Conservation (phyloP, 805 yeast genomes). For the Metschnikowia colocasiae region DNA sequence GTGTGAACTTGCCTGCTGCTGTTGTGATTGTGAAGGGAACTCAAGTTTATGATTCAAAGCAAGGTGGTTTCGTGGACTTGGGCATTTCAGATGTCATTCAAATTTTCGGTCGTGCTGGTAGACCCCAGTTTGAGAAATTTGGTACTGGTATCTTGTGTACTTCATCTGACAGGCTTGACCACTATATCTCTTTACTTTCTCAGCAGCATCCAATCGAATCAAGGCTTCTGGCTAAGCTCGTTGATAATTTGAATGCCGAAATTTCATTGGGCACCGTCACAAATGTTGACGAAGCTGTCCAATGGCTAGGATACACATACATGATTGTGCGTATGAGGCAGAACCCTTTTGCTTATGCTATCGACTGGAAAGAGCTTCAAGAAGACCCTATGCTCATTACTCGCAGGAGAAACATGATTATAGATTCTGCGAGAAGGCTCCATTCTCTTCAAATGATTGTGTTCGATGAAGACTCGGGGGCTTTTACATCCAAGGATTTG, state of each 20-base stretch:
- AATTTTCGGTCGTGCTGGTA: conserved; percentile 98
- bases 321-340: conserved; percentile 91
- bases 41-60: conserved; percentile 88
- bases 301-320: conserved; percentile 97
- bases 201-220: conserved; percentile 98
- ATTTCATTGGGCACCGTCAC: conserved; percentile 94
- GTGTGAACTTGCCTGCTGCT: conserved; percentile 97
- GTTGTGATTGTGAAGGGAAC: conserved; percentile 96
- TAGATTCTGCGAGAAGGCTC: conserved; percentile 76
- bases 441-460: conserved; percentile 90
- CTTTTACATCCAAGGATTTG: conserved; percentile 78
- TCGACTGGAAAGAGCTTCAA: conserved; percentile 79
- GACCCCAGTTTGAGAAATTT: conserved; percentile 90
- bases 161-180: conserved; percentile 74
- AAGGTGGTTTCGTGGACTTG: conserved; percentile 89
- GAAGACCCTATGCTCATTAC: conserved; percentile 79
- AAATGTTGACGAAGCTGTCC: conserved; percentile 88
- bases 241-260: conserved; percentile 94
- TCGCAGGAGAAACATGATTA: conserved; percentile 70
- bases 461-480: conserved; percentile 78
- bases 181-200: conserved; percentile 80
- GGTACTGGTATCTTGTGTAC: conserved; percentile 95
- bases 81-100: conserved; percentile 97
- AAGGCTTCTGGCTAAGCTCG: conserved; percentile 66
- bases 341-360: conserved; percentile 89